A percentile compares a stretch with the other conserved stretches of the same genome.
phyloP scores from a whole-genome alignment of 805 yeast genomes.

The Pichia eremophila region DNA sequence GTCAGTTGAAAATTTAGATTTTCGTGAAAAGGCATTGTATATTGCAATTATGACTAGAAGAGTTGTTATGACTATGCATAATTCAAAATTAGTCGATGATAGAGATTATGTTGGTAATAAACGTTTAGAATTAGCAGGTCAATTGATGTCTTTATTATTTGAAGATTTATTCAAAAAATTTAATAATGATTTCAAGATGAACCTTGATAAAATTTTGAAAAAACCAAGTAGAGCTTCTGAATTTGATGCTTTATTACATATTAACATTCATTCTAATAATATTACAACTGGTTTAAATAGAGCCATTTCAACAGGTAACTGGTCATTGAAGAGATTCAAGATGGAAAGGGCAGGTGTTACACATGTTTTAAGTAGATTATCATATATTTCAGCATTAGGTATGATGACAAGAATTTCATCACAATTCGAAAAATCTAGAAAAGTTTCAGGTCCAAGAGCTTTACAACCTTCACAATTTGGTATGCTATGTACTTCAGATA shows the following conservation, averaged over 20 bases:
- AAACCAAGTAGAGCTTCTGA: conserved; percentile 93
- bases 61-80: conserved; percentile 89
- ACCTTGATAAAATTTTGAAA: conserved; percentile 85
- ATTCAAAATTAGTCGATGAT: conserved; percentile 94
- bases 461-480: conserved; percentile 98
- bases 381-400: conserved; percentile 91
- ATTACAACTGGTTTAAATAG: conserved; percentile 91
- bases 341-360: conserved; percentile 99
- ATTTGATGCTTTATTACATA: conserved; percentile 84
- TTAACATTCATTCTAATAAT: conserved; percentile 85
- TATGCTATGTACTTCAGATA: conserved; percentile 97
- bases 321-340: conserved; percentile 97
- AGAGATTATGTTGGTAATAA: conserved; percentile 98
- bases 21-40: conserved; percentile 89
- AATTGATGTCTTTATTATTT: conserved; percentile 84
- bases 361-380: conserved; percentile 83
- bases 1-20: conserved; percentile 71
- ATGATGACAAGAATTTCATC: conserved; percentile 99
- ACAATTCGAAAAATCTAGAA: conserved; percentile 96
- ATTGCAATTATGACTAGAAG: conserved; percentile 95
- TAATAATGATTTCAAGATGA: conserved; percentile 88
- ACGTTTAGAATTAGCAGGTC: conserved; percentile 95
- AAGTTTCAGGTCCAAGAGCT: conserved; percentile 98
- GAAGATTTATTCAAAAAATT: conserved; percentile 97
- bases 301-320: conserved; percentile 97